phyloP scores from a whole-genome alignment of 2,329 filamentous ascomycete species.

The Trichoderma lentiforme region DNA sequence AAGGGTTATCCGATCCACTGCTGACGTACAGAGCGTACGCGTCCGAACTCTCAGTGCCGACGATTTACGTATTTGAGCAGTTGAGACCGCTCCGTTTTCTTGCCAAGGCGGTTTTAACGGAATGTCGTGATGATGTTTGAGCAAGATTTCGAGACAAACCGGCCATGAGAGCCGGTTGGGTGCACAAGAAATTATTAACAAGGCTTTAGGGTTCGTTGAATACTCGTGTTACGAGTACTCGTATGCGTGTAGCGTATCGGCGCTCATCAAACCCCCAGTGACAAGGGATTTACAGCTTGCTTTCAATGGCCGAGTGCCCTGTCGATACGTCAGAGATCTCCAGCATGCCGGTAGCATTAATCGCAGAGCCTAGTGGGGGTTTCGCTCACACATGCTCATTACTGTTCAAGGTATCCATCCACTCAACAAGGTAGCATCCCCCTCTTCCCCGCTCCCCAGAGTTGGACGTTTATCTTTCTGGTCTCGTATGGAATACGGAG shows the following conservation, averaged over 20 bases:
- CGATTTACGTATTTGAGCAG: conserved; percentile 1
- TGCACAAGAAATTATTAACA: background rate
- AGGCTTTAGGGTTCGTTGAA: background rate
- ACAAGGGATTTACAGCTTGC: background rate
- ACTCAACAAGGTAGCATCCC: background rate
- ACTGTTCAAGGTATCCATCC: background rate
- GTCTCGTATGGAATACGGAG: background rate
- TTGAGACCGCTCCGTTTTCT: background rate
- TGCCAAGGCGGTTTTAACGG: conserved; percentile 11
- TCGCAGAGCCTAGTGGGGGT: background rate
- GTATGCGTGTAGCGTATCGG: background rate
- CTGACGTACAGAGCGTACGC: conserved; percentile 16
- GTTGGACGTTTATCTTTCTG: background rate
- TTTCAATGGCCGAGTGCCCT: background rate
- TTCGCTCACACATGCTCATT: background rate
- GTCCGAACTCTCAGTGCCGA: background rate
- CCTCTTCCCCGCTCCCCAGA: background rate
- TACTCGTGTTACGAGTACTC: background rate
- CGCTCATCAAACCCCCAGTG: background rate
- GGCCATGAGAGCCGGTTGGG: background rate
- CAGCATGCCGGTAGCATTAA: background rate
- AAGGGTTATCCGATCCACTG: conserved; percentile 7
- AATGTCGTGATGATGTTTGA: background rate
- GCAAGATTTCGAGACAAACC: no score
- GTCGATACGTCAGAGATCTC: conserved; percentile 1